Evolutionary conservation across 2,329 filamentous ascomycete genomes (phyloP), one percentile per base, ranked within the genome.

Genomic region (Penicillium hordei): DNA sequence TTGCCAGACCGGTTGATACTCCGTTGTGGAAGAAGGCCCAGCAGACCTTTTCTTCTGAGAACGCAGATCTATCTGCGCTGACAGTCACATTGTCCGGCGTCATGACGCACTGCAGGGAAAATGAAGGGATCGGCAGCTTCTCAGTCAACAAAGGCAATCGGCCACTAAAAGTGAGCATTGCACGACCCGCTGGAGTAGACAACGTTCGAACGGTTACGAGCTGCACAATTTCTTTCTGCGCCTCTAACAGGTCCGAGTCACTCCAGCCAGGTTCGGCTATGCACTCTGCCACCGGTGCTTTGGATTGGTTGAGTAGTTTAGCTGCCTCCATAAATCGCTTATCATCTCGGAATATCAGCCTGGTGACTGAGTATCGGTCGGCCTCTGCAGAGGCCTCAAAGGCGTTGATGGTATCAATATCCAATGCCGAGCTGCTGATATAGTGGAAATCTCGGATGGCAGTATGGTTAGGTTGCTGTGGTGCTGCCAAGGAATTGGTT

Each of bases 11-110:
- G 25, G 90, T 91, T n/a, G 93, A 89, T 31, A 95, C 93, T 7
- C 94, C 94, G 58, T 95, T 91, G 72, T 99, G 94, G 76, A 99
- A 99, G 76, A 97, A 99, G 0, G 93, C 93, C 94, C 94, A 99
- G 70, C 91, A 93, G 40, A 96, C 91, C 74, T 96, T 97, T 68
- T 99, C 94, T 76, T 99, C 94, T 0, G 90, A 93, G 68, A 96
- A 96, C 2, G 89, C 81, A 6, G 83, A 82, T 68, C 93, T 91
- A 70, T 99, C 94, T 7, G 94, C 92, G n/a, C 91, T 93, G 31
- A 99, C 89, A 2, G 91, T 95, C 36, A 92, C 92, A 62, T 95
- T 94, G 60, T 89, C 88, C 3, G 95, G 94, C 70, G 92, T 94
- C 80, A 99, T 93, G 9, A 94, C 81, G 69, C 93, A 97, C 52